A percentile compares a stretch with the other conserved stretches of the same genome.
phyloP scores from a whole-genome alignment of 805 yeast species.

The Ogataea pignaliae region DNA sequence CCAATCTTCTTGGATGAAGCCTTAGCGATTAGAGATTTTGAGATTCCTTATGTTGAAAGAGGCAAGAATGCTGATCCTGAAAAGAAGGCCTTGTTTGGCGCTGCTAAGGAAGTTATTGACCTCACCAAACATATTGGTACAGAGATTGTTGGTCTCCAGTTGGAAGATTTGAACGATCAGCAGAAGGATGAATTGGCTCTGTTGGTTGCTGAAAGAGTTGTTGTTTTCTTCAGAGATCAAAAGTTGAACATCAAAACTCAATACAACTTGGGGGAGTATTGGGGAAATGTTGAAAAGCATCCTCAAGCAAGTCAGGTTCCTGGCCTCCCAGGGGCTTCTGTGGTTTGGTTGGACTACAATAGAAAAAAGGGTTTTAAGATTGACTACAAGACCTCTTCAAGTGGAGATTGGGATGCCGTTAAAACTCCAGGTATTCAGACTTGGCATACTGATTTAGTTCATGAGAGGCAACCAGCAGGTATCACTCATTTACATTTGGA shows the following conservation, averaged over 20 bases:
- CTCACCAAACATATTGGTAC: conserved; percentile 46
- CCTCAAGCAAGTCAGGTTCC: conserved; percentile 33
- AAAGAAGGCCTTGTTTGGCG: conserved; percentile 38
- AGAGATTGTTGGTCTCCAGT: conserved; percentile 44
- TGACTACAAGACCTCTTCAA: conserved; percentile 20
- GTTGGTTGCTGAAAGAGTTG: conserved; percentile 41
- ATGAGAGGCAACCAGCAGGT: conserved; percentile 55
- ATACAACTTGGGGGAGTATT: conserved; percentile 39
- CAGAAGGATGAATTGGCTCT: conserved; percentile 44
- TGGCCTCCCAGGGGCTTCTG: conserved; percentile 34
- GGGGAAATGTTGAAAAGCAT: conserved; percentile 40
- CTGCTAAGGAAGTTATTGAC: conserved; percentile 37
- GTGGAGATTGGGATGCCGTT: conserved; percentile 16
- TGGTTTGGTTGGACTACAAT: conserved; percentile 38
- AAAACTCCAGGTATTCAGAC: conserved; percentile 20
- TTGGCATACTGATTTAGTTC: conserved; percentile 54
- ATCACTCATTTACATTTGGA: conserved; percentile 51
- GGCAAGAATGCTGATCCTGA: conserved; percentile 37
- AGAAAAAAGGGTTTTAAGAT: conserved; percentile 21
- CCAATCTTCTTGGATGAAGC: conserved; percentile 40
- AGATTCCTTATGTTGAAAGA: conserved; percentile 31
- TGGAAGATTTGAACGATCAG: conserved; percentile 35
- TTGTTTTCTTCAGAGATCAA: conserved; percentile 46
- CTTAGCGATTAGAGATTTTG: conserved; percentile 32
- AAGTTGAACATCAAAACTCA: conserved; percentile 40